Evolutionary conservation across 2,329 filamentous ascomycete genomes (phyloP), one percentile per base, ranked within the genome.

Genomic region (Aspergillus uvarum): DNA sequence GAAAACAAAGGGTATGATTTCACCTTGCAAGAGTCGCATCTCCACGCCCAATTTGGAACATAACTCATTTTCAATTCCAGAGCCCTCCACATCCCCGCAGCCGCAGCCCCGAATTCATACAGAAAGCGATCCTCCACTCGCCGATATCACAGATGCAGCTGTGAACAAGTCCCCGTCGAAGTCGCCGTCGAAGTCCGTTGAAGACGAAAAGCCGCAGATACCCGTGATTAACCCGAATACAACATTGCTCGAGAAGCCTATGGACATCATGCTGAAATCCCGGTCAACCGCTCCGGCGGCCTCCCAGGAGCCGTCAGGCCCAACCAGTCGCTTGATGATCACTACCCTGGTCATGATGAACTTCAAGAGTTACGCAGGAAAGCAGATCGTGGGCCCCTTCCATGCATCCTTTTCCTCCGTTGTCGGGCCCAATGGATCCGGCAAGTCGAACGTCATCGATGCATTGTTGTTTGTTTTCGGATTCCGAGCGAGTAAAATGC

Each of bases 361-460:
- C 77, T 99, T 99, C 86, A 99, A 99, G 81, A 98, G 94, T 80
- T 99, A 99, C 74, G 95, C 95, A 16, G 95, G 95, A 4, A 84
- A 90, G 63, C 95, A 99, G 75, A 89, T 96, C 77, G 95, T 99
- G 60, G 95, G 95, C 0, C 95, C 95, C 0, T 99, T 99, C 75
- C 95, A 99, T 74, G 85, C 91, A 1, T 99, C 95, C 0, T 99
- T 99, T 78, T 97, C 95, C 1, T 97, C 95, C 0, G 95, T 99
- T 2, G 95, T 99, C 10, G 96, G 95, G 0, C 95, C 96, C 53
- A 99, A 99, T 74, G 95, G 95, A 62, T 99, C 95, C 10, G 95
- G 95, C 60, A 99, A 99, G 76, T 98, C 95, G 22, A 99, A 99
- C 70, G 96, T 99, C 63, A 99, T 99, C 72, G 95, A 99, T 77